Base-by-base conservation (phyloP, 2,329 filamentous ascomycete genomes). In the Botrytis medusae region DNA sequence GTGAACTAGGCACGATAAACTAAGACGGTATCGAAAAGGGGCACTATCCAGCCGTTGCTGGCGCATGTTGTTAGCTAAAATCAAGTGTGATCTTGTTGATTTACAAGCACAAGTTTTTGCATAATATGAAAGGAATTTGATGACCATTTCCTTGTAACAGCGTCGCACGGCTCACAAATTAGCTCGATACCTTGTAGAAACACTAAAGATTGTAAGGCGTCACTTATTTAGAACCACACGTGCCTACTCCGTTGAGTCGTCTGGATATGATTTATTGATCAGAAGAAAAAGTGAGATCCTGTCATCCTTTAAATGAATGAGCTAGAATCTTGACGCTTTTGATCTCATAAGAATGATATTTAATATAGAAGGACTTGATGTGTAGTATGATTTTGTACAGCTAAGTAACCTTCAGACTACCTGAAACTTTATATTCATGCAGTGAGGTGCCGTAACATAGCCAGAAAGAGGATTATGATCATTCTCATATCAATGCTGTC, bases 361-460 rank as follows among this genome's bases (percentile, higher is more conserved):
- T 57, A 40, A 68, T 72, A 40, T 44, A 61, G 70, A 59, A 59
- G 62, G 59, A 60, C 62, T 59, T 59, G 75, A 79, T 76, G 75
- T 73, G 78, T 78, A 78, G 77, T 77, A 77, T 79, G 76, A 77
- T 77, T 80, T 79, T 80, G 76, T 80, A 79, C 79, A 80, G 77
- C 75, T 77, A 77, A 79, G 75, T 76, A 76, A 77, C 77, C 78
- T 75, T 79, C 76, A 67, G 76, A 77, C 78, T 78, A 80, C 77
- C 76, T 72, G 76, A 77, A 74, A 74, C 76, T 61, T 76, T 72
- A 75, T 74, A 72, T 72, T 74, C 73, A 74, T 76, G 75, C 73
- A 78, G 75, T 74, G 68, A 77, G 73, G 72, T 54, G 70, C 69
- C 73, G 54, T 73, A 73, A 73, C 54, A 75, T 74, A 73, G 70